Base-by-base conservation (phyloP, 768 basidiomycete species). In the Boletus reticuloceps region DNA sequence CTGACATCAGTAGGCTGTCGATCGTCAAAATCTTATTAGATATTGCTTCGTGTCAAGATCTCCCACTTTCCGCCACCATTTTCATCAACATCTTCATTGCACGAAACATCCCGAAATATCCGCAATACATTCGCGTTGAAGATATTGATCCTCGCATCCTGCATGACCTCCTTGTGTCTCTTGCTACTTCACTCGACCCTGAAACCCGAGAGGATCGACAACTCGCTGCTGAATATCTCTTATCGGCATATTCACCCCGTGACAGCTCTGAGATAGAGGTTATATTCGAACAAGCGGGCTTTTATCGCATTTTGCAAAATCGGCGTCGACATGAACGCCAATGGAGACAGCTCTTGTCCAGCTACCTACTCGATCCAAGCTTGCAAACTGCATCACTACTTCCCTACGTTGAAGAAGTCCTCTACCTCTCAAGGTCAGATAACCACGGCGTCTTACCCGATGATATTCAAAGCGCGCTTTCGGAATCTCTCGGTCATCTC, bases 61-160 rank as follows among this genome's bases (percentile, higher is more conserved):
- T 94, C 27, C 72, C 82, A 0, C 70, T 81, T 29, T 71, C 79
- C 39, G 93, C 91, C 66, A 73, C 76, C 54, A 94, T 91, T 4
- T 91, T 99, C 69, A 79, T 96, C 47, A 85, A 95, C 66, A 98
- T 99, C 57, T 99, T 99, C 72, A 81, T 98, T 53, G 92, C 97
- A 5, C 88, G 95, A 55, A 99, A 98, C 69, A 84, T 97, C 12
- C 93, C 97, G 0, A 98, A 98, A 73, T 99, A 98, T 72, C 85
- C 89, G 2, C 94, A 97, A 71, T 92, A 86, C 69, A 79, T 94
- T 46, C 58, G 13, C 0, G 49, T 60, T 34, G 46, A 60, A 40
- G 63, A 57, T 47, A 76, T 94, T 40, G 72, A 86, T 0, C 82
- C 87, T 1, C 85, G 81, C 56, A 75, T 81, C 5, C 77, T 94